Evolutionary conservation across 805 yeast species (phyloP).

Genomic region (baker's yeast (Saccharomyces cerevisiae)): DNA sequence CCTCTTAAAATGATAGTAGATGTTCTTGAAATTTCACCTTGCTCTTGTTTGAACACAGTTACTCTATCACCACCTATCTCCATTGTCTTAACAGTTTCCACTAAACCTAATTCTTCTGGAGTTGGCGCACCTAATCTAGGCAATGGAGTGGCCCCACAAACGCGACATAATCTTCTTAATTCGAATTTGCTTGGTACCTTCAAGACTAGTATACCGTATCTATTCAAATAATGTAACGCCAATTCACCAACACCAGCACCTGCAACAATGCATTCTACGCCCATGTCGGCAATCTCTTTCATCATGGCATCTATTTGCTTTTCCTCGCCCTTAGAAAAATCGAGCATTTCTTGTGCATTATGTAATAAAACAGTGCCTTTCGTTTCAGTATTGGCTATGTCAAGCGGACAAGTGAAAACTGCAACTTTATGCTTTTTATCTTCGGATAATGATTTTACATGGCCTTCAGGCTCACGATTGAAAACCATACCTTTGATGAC

Average conservation of each 20-base stretch:
- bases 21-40: slow-evolving; percentile 57
- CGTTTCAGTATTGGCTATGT: slow-evolving; percentile 93
- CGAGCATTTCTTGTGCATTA: slow-evolving; percentile 94
- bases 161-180: slow-evolving; percentile 85
- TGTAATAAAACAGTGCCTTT: slow-evolving; percentile 94
- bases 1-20: slow-evolving; percentile 92
- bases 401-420: slow-evolving; percentile 88
- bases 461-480: slow-evolving; percentile 95
- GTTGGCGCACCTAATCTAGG: slow-evolving; percentile 91
- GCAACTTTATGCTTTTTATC: slow-evolving; percentile 69
- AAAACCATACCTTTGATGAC: slow-evolving; percentile 97
- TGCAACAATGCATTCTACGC: slow-evolving; percentile 84
- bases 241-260: slow-evolving; percentile 90
- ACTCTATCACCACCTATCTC: slow-evolving; percentile 98
- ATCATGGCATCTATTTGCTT: slow-evolving; percentile 80
- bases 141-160: slow-evolving; percentile 94
- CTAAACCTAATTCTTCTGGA: slow-evolving; percentile 85
- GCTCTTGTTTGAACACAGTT: slow-evolving; percentile 79
- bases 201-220: slow-evolving; percentile 74
- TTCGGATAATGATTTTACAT: slow-evolving; percentile 50
- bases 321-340: slow-evolving; percentile 94
- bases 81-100: slow-evolving; percentile 80
- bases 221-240: slow-evolving; percentile 86
- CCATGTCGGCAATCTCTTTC: slow-evolving; percentile 73
- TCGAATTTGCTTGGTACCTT: slow-evolving; percentile 92